Conservation (phyloP, 202 grass and related monocot species). For the Eragrostis tef region DNA sequence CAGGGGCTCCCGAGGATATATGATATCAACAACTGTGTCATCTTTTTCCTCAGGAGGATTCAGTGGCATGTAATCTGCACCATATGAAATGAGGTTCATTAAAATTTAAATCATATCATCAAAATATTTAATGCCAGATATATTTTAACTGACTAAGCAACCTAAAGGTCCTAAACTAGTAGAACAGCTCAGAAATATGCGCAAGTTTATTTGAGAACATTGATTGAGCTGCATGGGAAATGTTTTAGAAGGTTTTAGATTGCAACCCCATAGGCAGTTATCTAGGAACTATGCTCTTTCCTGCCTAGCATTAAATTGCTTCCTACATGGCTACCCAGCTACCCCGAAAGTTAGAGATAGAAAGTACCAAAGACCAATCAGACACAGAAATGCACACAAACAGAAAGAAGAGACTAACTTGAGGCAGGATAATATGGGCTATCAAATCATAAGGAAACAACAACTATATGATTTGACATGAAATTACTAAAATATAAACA, state of each 20-base stretch:
- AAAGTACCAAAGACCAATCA: not conserved
- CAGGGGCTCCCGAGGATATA: slow-evolving; percentile 73
- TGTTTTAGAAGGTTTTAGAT: not conserved
- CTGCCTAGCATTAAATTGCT: not conserved
- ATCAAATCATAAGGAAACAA: too few relatives aligned
- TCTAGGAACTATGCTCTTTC: not conserved
- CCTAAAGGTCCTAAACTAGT: not conserved
- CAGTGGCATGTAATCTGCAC: slow-evolving; percentile 73
- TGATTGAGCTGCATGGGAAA: not conserved
- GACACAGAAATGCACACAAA: slow-evolving; percentile 1
- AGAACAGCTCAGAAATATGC: not conserved
- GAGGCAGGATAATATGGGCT: not conserved
- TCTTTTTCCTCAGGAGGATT: slow-evolving; percentile 75
- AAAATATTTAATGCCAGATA: not conserved
- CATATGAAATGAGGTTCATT: slow-evolving; percentile 20
- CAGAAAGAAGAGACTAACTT: slow-evolving; percentile 8
- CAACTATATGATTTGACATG: not conserved
- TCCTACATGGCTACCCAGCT: not conserved
- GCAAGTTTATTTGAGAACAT: not conserved
- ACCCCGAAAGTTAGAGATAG: not conserved
- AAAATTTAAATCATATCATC: not conserved
- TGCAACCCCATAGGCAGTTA: not conserved
- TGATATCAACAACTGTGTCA: slow-evolving; percentile 70
- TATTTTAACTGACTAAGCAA: slow-evolving; percentile 5
- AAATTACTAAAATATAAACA: too few relatives aligned